Evolutionary conservation across 768 basidiomycete species (phyloP).

Genomic region (Agaricus bisporus): DNA sequence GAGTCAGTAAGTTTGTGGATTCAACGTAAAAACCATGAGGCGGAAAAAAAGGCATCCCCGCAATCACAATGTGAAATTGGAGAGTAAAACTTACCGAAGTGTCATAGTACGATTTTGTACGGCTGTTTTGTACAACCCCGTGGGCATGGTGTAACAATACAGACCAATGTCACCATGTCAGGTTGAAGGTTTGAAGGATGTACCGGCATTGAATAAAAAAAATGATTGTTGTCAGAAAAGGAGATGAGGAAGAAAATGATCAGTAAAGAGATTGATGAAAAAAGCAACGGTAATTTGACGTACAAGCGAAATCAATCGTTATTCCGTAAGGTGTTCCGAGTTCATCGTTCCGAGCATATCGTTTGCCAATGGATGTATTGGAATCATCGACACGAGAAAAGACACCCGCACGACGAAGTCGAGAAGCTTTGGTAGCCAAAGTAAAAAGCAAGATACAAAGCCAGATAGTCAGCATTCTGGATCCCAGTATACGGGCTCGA

Average conservation of each 20-base stretch:
- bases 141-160: no score
- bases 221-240: not conserved
- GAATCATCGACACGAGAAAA: slow-evolving; percentile 96
- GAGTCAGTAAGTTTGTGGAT: not conserved
- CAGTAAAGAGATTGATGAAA: not conserved
- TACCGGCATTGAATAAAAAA: not conserved
- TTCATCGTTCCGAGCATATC: slow-evolving; percentile 97
- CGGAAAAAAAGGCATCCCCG: no score
- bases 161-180: no score
- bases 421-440: slow-evolving; percentile 49
- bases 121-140: slow-evolving; percentile 38
- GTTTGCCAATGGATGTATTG: slow-evolving; percentile 90
- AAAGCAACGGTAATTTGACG: slow-evolving; percentile 17
- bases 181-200: no score
- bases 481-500: slow-evolving; percentile 11
- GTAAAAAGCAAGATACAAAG: slow-evolving; percentile 5
- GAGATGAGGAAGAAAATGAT: not conserved
- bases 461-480: slow-evolving; percentile 11
- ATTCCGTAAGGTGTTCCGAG: slow-evolving; percentile 96
- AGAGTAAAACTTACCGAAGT: slow-evolving; percentile 57
- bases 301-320: slow-evolving; percentile 89
- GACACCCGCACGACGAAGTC: slow-evolving; percentile 83
- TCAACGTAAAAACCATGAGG: no score
- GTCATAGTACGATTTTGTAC: slow-evolving; percentile 92
- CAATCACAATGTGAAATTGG: slow-evolving; percentile 2